These are phyloP conservation scores for Dictyostelium brefeldianum DNA, from an alignment of 78 protist genomes.

Conservation along the genomic window DNA sequence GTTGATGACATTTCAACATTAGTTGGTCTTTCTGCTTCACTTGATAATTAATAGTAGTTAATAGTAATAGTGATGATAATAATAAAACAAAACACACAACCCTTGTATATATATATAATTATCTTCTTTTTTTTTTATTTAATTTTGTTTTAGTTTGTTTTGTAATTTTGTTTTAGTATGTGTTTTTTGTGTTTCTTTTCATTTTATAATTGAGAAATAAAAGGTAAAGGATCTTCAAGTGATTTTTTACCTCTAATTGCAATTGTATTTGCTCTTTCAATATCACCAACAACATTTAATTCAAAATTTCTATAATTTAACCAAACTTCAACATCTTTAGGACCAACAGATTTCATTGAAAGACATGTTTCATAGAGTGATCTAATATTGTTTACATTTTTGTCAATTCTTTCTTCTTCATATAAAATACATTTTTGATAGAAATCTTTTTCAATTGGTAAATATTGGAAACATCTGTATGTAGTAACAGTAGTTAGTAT, in stretches of 20 bases:
- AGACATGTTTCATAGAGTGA: constrained; percentile 54
- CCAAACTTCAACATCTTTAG: constrained; percentile 44
- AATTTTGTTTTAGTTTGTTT: background rate
- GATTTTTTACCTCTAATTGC: constrained; percentile 65
- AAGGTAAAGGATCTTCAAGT: background rate
- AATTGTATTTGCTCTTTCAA: constrained; percentile 36
- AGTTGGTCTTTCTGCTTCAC: background rate
- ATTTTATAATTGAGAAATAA: constrained; percentile 18
- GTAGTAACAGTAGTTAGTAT: too few species aligned
- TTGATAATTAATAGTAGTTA: constrained; percentile 1
- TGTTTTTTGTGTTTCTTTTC: background rate
- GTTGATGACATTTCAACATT: background rate
- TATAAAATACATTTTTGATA: constrained; percentile 39
- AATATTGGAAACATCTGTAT: constrained; percentile 34
- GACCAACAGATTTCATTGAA: background rate
- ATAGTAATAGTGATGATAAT: background rate
- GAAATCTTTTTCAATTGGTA: constrained; percentile 31
- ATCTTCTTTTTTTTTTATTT: background rate
- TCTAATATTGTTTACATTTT: constrained; percentile 30
- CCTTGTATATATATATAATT: background rate
- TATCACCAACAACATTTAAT: constrained; percentile 10
- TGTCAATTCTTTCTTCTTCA: constrained; percentile 19
- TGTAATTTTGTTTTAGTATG: background rate
- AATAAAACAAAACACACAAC: background rate
- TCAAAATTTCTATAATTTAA: constrained; percentile 54